These are phyloP conservation scores for Psilocybe tampanensis DNA, from an alignment of 768 basidiomycete genomes.

Conservation along the genomic window DNA sequence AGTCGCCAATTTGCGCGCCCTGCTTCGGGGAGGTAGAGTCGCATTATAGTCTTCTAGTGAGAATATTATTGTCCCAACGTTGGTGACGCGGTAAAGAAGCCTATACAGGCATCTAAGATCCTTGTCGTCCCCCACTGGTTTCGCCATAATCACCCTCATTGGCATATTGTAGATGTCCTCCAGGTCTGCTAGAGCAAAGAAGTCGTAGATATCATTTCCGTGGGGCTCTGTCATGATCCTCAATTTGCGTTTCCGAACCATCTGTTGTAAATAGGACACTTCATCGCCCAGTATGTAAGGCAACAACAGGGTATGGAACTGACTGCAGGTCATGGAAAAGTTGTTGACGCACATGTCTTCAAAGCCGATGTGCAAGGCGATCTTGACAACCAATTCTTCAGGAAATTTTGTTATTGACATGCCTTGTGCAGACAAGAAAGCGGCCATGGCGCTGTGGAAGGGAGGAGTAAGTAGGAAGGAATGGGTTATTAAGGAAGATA, in stretches of 20 bases:
- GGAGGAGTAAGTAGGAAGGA: not conserved
- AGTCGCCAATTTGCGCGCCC: conserved; percentile 1
- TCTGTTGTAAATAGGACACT: not conserved
- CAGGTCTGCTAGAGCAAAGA: not conserved
- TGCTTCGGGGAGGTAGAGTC: not conserved
- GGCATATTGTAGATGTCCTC: not conserved
- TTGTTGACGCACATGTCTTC: not conserved
- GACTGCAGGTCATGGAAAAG: conserved; percentile 4
- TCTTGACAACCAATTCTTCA: not conserved
- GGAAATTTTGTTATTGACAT: not conserved
- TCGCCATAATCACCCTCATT: not conserved
- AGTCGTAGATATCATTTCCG: not conserved
- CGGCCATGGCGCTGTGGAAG: not conserved
- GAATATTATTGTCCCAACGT: not conserved
- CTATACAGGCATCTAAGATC: not conserved
- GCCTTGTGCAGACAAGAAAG: not conserved
- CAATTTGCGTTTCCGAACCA: not conserved
- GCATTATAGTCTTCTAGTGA: not conserved
- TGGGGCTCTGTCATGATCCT: not conserved
- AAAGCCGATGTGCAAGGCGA: not conserved
- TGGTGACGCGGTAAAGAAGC: not conserved
- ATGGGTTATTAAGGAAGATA: not conserved
- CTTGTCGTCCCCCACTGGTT: not conserved
- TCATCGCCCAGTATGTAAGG: not conserved
- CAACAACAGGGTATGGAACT: not conserved